Base-by-base conservation (phyloP, 306 rosid genomes). In the Vigna unguiculata region DNA sequence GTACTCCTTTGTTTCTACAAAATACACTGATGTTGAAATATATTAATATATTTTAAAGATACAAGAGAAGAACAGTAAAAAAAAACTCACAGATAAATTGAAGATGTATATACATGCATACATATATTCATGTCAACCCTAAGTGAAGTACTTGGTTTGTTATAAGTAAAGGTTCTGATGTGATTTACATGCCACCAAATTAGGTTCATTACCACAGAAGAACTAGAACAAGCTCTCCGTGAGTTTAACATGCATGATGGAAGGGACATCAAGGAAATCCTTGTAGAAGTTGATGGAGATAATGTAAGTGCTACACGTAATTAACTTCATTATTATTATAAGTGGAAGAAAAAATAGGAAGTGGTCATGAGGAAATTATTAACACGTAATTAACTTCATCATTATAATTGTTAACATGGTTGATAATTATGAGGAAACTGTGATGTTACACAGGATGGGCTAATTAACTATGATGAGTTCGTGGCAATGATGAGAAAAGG, bases 401-500 rank as follows among this genome's bases (percentile, higher is more conserved):
- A n/a, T n/a, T n/a, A n/a, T n/a, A n/a, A n/a, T n/a, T n/a, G 4
- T 61, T 61, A 8, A 55, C 20, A 20, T 62, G 28, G 45, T 36
- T 9, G 40, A 13, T 65, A n/a, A 38, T 36, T 0, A 28, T 4
- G 24, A 48, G 74, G 3, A 66, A 82, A 3, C 4, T 53, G 34
- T 7, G 3, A 21, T 61, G 17, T 17, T 21, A 2, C 55, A 76
- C 84, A 92, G 98, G 98, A 95, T 80, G 98, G 98, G 0, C 87
- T 84, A 46, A 95, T 95, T 57, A 95, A 95, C 87, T 95, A 95
- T 40, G 97, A 95, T 13, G 98, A 95, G 75, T 94, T 94, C 73
- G 91, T 76, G 57, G 96, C 94, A 6, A 94, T 91, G 98, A 94
- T 94, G 98, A 87, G 86, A 52, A 95, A 92, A 86, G 98, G 98